Evolutionary conservation across 164 flowering plant genomes (phyloP).

Genomic region (Annona cherimola): DNA sequence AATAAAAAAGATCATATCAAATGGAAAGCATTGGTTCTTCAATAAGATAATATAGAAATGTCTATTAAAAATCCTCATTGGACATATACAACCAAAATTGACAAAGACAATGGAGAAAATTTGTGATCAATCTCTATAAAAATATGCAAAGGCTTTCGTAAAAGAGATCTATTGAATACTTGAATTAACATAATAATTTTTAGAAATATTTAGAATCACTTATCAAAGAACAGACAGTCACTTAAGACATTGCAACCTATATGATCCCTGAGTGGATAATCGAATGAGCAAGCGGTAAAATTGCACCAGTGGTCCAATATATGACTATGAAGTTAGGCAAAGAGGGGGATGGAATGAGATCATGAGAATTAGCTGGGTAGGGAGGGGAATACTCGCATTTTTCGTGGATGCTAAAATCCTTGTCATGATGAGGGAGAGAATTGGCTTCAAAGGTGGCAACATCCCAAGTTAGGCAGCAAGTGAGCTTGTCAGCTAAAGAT

Average conservation of each 20-base stretch:
- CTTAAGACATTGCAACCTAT: too few species aligned
- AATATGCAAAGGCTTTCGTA: neutral
- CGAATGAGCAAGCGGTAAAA: too few species aligned
- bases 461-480: slow-evolving; percentile 17
- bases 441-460: slow-evolving; percentile 7
- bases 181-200: too few species aligned
- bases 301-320: too few species aligned
- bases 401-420: neutral
- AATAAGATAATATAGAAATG: neutral
- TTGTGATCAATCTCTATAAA: neutral
- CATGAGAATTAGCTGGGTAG: slow-evolving; percentile 3
- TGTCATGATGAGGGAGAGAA: neutral
- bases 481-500: slow-evolving; percentile 6
- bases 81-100: neutral
- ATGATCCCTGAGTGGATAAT: too few species aligned
- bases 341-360: too few species aligned
- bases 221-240: too few species aligned
- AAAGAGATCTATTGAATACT: too few species aligned
- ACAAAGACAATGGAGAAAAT: neutral
- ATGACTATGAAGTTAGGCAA: too few species aligned
- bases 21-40: neutral
- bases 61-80: neutral
- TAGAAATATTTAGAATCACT: neutral
- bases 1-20: neutral
- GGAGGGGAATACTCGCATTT: slow-evolving; percentile 14